A percentile compares a stretch with the other conserved stretches of the same genome.
Evolutionary conservation across 805 yeast genomes (phyloP).

Genomic region (Ogataea philodendri): DNA sequence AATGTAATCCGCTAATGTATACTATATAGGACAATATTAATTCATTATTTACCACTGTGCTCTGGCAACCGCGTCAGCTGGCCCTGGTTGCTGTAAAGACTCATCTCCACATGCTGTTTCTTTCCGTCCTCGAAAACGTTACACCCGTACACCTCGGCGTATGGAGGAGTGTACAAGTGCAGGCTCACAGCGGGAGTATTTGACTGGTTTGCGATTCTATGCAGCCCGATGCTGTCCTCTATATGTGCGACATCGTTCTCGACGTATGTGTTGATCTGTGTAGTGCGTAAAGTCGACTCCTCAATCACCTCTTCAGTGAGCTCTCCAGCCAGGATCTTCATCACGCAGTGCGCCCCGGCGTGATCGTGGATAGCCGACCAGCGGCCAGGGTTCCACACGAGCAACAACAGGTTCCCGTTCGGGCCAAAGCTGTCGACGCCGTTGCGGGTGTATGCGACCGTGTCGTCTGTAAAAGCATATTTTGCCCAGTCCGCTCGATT

Average conservation of each 20-base stretch:
- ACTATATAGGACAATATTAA: slow-evolving; percentile 1
- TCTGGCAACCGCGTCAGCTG: slow-evolving; percentile 22
- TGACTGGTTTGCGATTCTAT: slow-evolving; percentile 53
- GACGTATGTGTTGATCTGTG: slow-evolving; percentile 28
- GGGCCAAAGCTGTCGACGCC: slow-evolving; percentile 73
- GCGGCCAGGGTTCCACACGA: slow-evolving; percentile 71
- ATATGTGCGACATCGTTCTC: slow-evolving; percentile 60
- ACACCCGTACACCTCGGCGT: slow-evolving; percentile 61
- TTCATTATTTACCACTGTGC: slow-evolving; percentile 4
- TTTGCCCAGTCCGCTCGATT: slow-evolving; percentile 54
- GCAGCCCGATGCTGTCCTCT: slow-evolving; percentile 63
- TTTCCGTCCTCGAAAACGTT: slow-evolving; percentile 49
- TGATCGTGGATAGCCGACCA: slow-evolving; percentile 71
- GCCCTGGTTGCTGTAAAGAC: slow-evolving; percentile 64
- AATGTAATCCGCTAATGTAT: not conserved
- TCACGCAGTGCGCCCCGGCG: slow-evolving; percentile 72
- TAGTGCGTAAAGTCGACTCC: slow-evolving; percentile 37
- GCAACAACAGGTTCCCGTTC: slow-evolving; percentile 62
- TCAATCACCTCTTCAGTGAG: slow-evolving; percentile 57
- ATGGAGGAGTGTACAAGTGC: slow-evolving; percentile 76
- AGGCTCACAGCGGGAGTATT: slow-evolving; percentile 54
- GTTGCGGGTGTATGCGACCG: slow-evolving; percentile 58
- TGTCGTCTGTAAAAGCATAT: slow-evolving; percentile 53
- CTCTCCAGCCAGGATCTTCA: slow-evolving; percentile 63
- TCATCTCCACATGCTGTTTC: slow-evolving; percentile 55